phyloP scores from a whole-genome alignment of 2,329 filamentous ascomycete species.

The Aspergillus aculeatinus region DNA sequence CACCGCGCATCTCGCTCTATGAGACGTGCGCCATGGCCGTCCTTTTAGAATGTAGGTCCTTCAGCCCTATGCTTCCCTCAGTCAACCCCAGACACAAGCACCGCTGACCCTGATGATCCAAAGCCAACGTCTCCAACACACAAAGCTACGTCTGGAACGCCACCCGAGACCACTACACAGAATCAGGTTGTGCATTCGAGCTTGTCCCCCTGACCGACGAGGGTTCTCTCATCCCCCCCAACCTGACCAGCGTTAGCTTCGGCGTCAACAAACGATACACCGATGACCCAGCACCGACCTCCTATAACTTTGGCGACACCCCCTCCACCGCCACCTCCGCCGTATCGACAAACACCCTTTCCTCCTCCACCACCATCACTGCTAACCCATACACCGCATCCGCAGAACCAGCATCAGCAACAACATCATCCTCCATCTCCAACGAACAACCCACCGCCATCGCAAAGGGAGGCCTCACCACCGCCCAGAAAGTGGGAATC shows the following conservation, averaged over 20 bases:
- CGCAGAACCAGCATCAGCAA: background rate
- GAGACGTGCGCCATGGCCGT: background rate
- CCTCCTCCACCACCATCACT: background rate
- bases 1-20: slow-evolving; percentile 7
- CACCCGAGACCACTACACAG: slow-evolving; percentile 3
- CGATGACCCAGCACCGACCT: slow-evolving; percentile 3
- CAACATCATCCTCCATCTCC: background rate
- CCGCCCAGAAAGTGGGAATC: slow-evolving; percentile 2
- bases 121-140: slow-evolving; percentile 4
- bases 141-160: slow-evolving; percentile 10
- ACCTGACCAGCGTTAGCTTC: background rate
- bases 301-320: slow-evolving; percentile 1
- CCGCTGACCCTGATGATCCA: background rate
- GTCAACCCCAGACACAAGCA: background rate
- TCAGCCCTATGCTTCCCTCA: background rate
- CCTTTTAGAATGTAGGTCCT: background rate
- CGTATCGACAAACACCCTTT: too few relatives aligned
- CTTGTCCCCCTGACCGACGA: background rate
- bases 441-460: background rate
- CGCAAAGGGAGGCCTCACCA: background rate
- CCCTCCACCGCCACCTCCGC: background rate
- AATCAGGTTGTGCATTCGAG: slow-evolving; percentile 6
- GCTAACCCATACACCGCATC: too few relatives aligned
- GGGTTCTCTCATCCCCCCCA: background rate
- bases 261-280: slow-evolving; percentile 5